phyloP scores from a whole-genome alignment of 169 alveolate species.

The Hepatocystis sp. region DNA sequence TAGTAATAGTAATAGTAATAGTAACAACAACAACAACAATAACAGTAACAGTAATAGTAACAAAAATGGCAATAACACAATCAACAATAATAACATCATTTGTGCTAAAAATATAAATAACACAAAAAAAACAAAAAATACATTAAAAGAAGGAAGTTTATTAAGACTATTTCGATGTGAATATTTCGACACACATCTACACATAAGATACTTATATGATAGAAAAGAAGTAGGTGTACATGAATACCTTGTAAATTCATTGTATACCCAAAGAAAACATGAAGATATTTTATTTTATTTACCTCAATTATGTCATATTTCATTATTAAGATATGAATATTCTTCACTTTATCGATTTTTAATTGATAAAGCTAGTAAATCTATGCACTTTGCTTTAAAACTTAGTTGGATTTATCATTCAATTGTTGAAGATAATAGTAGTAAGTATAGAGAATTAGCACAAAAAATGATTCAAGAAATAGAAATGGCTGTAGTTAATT shows the following conservation, averaged over 20 bases:
- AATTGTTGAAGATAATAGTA: conserved; percentile 83
- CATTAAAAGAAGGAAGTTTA: conserved; percentile 87
- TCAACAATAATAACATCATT: background rate
- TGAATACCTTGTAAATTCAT: conserved; percentile 91
- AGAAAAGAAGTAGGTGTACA: conserved; percentile 92
- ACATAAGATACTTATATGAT: conserved; percentile 90
- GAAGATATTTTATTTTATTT: conserved; percentile 88
- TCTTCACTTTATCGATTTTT: conserved; percentile 87
- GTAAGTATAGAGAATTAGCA: conserved; percentile 84
- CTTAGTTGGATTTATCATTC: conserved; percentile 92
- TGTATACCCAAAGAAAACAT: conserved; percentile 88
- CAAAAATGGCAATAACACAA: background rate
- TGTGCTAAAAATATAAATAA: conserved; percentile 1
- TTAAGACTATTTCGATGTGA: conserved; percentile 91
- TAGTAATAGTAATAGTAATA: too few species aligned
- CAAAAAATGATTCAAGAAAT: conserved; percentile 91
- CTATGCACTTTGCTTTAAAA: conserved; percentile 92
- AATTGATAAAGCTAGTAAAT: conserved; percentile 87
- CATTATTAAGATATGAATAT: conserved; percentile 82
- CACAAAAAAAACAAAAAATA: conserved; percentile 2
- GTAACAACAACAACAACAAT: too few species aligned
- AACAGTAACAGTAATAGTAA: too few species aligned
- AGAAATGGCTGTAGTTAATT: conserved; percentile 94
- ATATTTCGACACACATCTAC: conserved; percentile 91
- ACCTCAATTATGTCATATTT: conserved; percentile 87